These are phyloP conservation scores for Pestalotiopsis sp. DNA, from an alignment of 2,329 filamentous ascomycete genomes.

Conservation along the genomic window DNA sequence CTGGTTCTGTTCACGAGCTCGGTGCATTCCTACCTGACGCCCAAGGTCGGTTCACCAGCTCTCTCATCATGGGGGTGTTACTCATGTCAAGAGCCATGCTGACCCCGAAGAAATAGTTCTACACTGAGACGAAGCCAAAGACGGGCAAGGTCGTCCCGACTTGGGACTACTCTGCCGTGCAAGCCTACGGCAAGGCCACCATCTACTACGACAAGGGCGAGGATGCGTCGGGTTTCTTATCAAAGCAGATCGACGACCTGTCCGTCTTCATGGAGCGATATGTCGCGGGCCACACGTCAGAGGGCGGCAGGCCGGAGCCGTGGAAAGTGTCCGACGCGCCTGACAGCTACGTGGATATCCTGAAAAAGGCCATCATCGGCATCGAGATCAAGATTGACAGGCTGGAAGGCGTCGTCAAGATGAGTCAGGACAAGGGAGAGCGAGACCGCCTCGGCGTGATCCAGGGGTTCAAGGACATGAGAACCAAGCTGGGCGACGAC, in stretches of 20 bases:
- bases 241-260: slow-evolving; percentile 55
- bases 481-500: slow-evolving; percentile 31
- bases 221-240: slow-evolving; percentile 51
- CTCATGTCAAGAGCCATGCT: slow-evolving; percentile 35
- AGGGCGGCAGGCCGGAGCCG: slow-evolving; percentile 34
- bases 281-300: slow-evolving; percentile 59
- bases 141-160: slow-evolving; percentile 71
- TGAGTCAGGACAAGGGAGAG: slow-evolving; percentile 62
- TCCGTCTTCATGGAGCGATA: slow-evolving; percentile 51
- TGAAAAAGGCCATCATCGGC: slow-evolving; percentile 63
- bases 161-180: slow-evolving; percentile 70
- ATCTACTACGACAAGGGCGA: slow-evolving; percentile 54
- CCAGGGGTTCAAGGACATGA: slow-evolving; percentile 52
- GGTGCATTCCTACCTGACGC: slow-evolving; percentile 67
- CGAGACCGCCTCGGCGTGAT: slow-evolving; percentile 61
- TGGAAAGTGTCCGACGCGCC: slow-evolving; percentile 65
- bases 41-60: slow-evolving; percentile 34
- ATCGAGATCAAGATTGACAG: slow-evolving; percentile 60
- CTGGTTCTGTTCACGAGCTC: slow-evolving; percentile 64
- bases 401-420: slow-evolving; percentile 67
- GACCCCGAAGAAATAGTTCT: slow-evolving; percentile 52
- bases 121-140: slow-evolving; percentile 64
- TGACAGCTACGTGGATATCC: slow-evolving; percentile 54
- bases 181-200: slow-evolving; percentile 62
- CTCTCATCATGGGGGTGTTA: too few species aligned